Conservation (phyloP, 257 asterid species). For the Gentiana macrophylla region DNA sequence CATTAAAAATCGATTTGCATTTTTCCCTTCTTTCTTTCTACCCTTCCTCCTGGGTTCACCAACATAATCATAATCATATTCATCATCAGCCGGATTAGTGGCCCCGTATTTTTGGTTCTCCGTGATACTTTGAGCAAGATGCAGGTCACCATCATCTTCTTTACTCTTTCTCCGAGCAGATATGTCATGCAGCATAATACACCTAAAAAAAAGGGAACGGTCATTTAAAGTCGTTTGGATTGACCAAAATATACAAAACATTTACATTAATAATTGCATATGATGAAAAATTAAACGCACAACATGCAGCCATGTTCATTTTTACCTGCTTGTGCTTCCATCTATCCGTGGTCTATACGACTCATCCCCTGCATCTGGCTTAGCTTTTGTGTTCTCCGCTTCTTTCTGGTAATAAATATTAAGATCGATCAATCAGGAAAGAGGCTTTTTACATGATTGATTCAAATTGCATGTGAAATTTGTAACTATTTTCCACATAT, state of each 20-base stretch:
- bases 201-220: constrained; percentile 28
- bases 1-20: constrained; percentile 49
- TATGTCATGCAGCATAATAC: constrained; percentile 48
- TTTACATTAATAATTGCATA: background rate
- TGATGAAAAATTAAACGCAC: background rate
- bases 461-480: background rate
- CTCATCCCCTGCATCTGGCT: constrained; percentile 25
- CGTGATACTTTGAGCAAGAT: constrained; percentile 69
- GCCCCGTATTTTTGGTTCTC: constrained; percentile 46
- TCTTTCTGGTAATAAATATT: constrained; percentile 47
- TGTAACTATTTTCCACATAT: background rate
- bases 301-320: constrained; percentile 3
- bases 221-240: background rate
- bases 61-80: constrained; percentile 86
- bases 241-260: background rate
- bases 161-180: constrained; percentile 57
- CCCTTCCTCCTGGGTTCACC: constrained; percentile 60
- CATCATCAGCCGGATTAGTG: constrained; percentile 78
- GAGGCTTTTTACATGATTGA: background rate
- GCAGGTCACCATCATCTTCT: constrained; percentile 74
- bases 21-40: constrained; percentile 48
- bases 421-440: constrained; percentile 11
- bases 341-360: constrained; percentile 34
- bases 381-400: constrained; percentile 39
- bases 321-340: constrained; percentile 78